Conservation (phyloP, 306 rosid species). For the Alnus rubra region DNA sequence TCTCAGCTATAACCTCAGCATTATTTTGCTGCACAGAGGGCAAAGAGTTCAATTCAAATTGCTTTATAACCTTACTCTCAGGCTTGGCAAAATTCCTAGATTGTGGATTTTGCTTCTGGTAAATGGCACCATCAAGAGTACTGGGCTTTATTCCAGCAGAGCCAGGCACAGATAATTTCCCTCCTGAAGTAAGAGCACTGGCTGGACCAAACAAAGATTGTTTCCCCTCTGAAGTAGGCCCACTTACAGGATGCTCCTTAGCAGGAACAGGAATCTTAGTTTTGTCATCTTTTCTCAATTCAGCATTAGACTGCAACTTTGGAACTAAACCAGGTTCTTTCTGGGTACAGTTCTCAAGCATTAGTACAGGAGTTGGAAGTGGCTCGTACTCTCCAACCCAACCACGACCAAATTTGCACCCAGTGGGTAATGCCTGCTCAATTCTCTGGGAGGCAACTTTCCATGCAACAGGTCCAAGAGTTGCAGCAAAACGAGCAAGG, state of each 20-base stretch:
- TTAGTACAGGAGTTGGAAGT: constrained; percentile 83
- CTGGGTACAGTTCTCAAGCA: constrained; percentile 57
- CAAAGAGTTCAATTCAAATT: constrained; percentile 73
- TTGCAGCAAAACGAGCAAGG: constrained; percentile 92
- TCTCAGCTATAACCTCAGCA: constrained; percentile 52
- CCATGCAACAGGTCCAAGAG: constrained; percentile 93
- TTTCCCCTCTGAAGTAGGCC: constrained; percentile 45
- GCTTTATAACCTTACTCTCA: constrained; percentile 58
- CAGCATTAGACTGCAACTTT: constrained; percentile 41
- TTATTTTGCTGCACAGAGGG: constrained; percentile 56
- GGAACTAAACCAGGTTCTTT: constrained; percentile 49
- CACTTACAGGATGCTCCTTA: constrained; percentile 40
- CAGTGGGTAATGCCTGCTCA: constrained; percentile 82
- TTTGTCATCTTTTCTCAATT: constrained; percentile 48
- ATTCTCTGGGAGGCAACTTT: constrained; percentile 86
- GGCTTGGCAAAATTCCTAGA: constrained; percentile 50
- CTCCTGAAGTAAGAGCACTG: constrained; percentile 51
- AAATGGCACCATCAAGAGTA: constrained; percentile 36
- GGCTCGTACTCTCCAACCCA: constrained; percentile 99
- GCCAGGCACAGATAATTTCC: constrained; percentile 53
- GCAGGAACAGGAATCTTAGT: constrained; percentile 47
- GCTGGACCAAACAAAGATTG: constrained; percentile 41
- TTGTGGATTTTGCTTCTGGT: constrained; percentile 50
- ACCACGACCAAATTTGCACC: constrained; percentile 88
- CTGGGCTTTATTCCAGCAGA: constrained; percentile 49